These are phyloP conservation scores for Colletotrichum cordylinicola DNA, from an alignment of 2,329 filamentous ascomycete genomes.

Conservation along the genomic window DNA sequence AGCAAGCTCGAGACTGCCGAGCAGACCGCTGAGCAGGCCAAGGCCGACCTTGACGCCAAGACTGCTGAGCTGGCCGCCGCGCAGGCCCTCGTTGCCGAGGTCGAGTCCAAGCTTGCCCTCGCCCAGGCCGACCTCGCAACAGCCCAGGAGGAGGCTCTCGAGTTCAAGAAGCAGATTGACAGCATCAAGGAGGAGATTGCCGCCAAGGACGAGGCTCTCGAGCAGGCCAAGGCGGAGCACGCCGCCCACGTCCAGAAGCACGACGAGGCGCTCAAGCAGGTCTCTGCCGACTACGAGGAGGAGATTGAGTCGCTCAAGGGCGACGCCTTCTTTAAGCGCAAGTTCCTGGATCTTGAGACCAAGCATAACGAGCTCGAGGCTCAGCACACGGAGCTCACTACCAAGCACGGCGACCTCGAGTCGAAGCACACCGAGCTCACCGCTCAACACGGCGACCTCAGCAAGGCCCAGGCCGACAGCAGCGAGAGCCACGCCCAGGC, in stretches of 20 bases:
- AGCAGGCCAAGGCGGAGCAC: conserved; percentile 56
- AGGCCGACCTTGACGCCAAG: conserved; percentile 50
- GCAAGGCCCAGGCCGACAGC: conserved; percentile 35
- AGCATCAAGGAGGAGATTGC: conserved; percentile 51
- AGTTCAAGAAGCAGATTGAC: conserved; percentile 54
- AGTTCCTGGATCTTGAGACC: conserved; percentile 64
- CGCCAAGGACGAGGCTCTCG: conserved; percentile 54
- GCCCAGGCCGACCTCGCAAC: conserved; percentile 48
- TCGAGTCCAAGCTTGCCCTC: conserved; percentile 52
- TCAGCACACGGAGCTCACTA: conserved; percentile 32
- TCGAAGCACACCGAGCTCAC: conserved; percentile 35
- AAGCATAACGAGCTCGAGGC: conserved; percentile 58
- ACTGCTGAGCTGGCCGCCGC: conserved; percentile 43
- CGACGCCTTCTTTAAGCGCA: conserved; percentile 68
- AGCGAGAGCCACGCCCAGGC: conserved; percentile 45
- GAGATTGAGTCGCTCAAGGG: conserved; percentile 69
- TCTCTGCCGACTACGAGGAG: conserved; percentile 67
- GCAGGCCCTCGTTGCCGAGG: conserved; percentile 44
- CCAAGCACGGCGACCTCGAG: conserved; percentile 45
- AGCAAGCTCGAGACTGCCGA: conserved; percentile 52
- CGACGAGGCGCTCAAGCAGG: conserved; percentile 60
- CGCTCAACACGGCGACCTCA: conserved; percentile 35
- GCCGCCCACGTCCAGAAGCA: conserved; percentile 51
- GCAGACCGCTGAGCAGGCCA: conserved; percentile 46
- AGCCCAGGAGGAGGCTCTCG: conserved; percentile 51